These are phyloP conservation scores for Aspergillus arachidicola DNA, from an alignment of 2,329 filamentous ascomycete species.

Conservation along the genomic window DNA sequence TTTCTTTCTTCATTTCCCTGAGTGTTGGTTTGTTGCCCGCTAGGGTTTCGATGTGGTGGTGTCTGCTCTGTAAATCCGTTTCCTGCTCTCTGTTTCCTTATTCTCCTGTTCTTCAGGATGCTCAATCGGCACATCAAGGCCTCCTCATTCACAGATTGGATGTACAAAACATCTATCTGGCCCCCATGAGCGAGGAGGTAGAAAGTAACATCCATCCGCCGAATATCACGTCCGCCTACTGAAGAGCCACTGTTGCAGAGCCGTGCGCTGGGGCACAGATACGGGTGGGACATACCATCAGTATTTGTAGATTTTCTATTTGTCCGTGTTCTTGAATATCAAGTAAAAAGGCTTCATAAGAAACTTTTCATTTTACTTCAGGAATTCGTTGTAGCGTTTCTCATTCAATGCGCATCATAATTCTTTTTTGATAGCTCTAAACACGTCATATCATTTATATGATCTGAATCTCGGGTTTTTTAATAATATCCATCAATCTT, in stretches of 20 bases:
- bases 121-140: conserved; percentile 47
- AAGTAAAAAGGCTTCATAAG: neutral
- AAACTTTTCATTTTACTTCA: neutral
- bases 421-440: conserved; percentile 8
- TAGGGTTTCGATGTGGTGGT: neutral
- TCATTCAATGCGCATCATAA: conserved; percentile 9
- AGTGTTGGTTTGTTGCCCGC: neutral
- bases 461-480: conserved; percentile 12
- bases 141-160: conserved; percentile 41
- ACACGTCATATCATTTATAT: conserved; percentile 4
- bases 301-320: conserved; percentile 2
- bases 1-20: neutral
- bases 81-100: conserved; percentile 1
- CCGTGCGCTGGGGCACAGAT: conserved; percentile 67
- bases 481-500: conserved; percentile 22
- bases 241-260: conserved; percentile 67
- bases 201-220: conserved; percentile 39
- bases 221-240: conserved; percentile 52
- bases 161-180: conserved; percentile 26
- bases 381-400: neutral
- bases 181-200: conserved; percentile 49
- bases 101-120: neutral
- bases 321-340: neutral
- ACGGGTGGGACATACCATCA: conserved; percentile 60
- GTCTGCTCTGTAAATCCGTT: neutral